Evolutionary conservation across 768 basidiomycete genomes (phyloP), one percentile per base, ranked within the genome.

Genomic region (Tulasnella calospora): DNA sequence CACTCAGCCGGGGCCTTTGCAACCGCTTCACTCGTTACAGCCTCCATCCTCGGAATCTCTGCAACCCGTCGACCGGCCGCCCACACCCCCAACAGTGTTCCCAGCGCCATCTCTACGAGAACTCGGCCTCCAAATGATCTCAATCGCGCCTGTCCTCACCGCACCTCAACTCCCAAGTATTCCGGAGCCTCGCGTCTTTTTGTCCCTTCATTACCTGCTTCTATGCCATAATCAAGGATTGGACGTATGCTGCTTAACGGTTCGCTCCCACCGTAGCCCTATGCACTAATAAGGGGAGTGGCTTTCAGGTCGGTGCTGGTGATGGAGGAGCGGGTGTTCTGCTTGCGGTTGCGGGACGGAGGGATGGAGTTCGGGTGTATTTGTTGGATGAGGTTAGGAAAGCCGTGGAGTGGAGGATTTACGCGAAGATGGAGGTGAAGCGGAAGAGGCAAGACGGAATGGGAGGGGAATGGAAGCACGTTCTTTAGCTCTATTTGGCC

Each of bases 361-460:
- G 94, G 81, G 93, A 95, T 80, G 94, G 94, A 3, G 94, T 95
- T 67, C 89, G 94, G 47, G 94, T 95, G 21, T 95, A 95, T 83
- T 94, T 94, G 23, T 86, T 95, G 21, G 94, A 95, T 79, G 94
- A 95, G 82, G 89, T 95, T 17, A 92, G 91, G 83, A 93, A 91
- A 82, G 92, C 91, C 3, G 90, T 95, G 8, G 94, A 95, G 83
- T 95, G 93, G 94, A 88, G 94, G 23, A 90, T 95, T 80, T 94
- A 95, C 8, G 88, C 91, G 35, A 94, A 95, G 83, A 84, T 92
- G 78, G 89, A 90, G 55, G 86, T 93, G 78, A 93, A 95, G 83
- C 88, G 89, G 44, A 93, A 95, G 40, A 40, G 40, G 40, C 40
- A 4, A 9, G 40, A 40, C 4, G 40, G 40, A 3, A 40, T 40